Evolutionary conservation across 2,329 filamentous ascomycete genomes (phyloP).

Genomic region (Trichothecium sympodiale): DNA sequence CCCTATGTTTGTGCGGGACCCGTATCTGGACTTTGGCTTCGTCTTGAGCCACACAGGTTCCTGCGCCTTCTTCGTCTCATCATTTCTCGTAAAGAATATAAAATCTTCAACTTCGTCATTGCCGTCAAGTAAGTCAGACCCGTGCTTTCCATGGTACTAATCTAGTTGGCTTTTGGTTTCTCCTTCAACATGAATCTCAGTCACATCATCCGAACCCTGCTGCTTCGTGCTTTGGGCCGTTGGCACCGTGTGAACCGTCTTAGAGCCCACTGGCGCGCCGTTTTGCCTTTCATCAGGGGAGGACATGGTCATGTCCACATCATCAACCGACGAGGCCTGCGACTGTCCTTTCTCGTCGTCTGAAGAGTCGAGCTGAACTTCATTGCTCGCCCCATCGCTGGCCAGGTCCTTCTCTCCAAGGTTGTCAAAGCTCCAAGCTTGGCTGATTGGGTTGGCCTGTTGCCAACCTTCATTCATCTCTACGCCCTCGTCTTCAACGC

Average conservation of each 20-base stretch:
- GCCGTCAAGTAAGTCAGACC: neutral
- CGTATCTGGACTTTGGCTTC: too few species aligned
- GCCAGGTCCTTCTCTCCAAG: slow-evolving; percentile 18
- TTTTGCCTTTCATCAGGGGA: slow-evolving; percentile 1
- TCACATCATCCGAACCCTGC: slow-evolving; percentile 30
- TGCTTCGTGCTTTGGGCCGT: slow-evolving; percentile 21
- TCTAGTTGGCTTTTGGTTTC: slow-evolving; percentile 16
- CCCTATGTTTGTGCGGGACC: neutral
- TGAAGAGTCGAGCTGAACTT: slow-evolving; percentile 29
- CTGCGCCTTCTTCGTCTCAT: neutral
- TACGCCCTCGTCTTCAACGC: slow-evolving; percentile 39
- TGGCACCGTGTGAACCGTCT: slow-evolving; percentile 26
- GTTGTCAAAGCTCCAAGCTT: slow-evolving; percentile 20
- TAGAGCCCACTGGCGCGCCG: slow-evolving; percentile 2
- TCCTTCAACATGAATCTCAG: slow-evolving; percentile 38
- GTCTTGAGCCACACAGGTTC: neutral
- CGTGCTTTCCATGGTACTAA: slow-evolving; percentile 6
- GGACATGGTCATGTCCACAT: slow-evolving; percentile 15
- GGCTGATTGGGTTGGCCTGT: slow-evolving; percentile 17
- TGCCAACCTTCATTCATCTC: slow-evolving; percentile 24
- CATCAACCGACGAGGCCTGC: slow-evolving; percentile 3
- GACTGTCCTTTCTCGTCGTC: slow-evolving; percentile 17
- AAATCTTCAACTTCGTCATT: neutral
- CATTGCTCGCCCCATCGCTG: slow-evolving; percentile 29
- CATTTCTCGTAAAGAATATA: neutral